Base-by-base conservation (phyloP, 805 yeast species). In the Teunomyces tritomae region DNA sequence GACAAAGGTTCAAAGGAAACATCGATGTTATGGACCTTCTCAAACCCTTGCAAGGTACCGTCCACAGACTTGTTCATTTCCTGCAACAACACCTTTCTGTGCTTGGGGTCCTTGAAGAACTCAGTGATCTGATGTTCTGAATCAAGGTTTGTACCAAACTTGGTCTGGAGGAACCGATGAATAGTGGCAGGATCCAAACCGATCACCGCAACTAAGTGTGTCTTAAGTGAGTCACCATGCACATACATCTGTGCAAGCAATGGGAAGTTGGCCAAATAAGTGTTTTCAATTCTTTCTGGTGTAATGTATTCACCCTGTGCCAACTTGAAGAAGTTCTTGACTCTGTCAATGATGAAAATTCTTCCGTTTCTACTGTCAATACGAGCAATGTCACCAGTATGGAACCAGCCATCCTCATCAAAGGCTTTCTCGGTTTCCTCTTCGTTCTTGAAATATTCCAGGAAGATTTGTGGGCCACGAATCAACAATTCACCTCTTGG, bases 321-420 rank as follows among this genome's bases (percentile, higher is more conserved):
- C 53, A 72, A 67, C 53, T 86, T 86, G 74, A 85, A 86, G 68
- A 86, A 85, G 67, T 86, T 87, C 71, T 86, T 86, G 34, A 86
- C 89, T 51, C 94, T 74, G 59, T 87, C 94, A 55, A 86, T 76
- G 49, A 86, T 82, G 43, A 65, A 70, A 20, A 87, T 61, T 41
- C 84, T 73, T 9, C 90, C 88, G 5, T 68, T 65, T 1, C 52
- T 48, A 48, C 78, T 79, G 40, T 62, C 63, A 44, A 85, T 63
- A 48, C 62, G 64, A 0, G 80, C 88, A 55, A 85, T 76, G 61
- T 85, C 91, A 27, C 86, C 86, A 4, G 85, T 79, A 37, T 66
- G 61, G 61, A 80, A 80, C 83, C 84, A 82, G 3, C 84, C 85
- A 13, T 80, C 79, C 11, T 71, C 65, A 48, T 78, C 84, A 36